A percentile compares a stretch with the other conserved stretches of the same genome.
Conservation (phyloP, 345 rosid species). For the Lepidium sativum region DNA sequence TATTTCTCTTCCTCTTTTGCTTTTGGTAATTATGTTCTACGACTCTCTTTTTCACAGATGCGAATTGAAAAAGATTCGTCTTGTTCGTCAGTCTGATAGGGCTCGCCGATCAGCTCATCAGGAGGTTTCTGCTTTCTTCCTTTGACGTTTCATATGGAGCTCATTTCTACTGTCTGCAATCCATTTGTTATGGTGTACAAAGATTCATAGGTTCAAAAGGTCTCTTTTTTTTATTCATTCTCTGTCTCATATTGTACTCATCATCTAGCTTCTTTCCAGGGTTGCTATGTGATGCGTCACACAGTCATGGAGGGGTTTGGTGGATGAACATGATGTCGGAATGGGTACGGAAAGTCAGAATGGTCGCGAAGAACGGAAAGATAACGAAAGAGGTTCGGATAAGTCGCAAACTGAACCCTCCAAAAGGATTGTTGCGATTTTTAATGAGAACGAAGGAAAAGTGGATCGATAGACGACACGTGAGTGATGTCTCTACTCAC, state of each 20-base stretch:
- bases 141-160: conserved; percentile 65
- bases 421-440: no score
- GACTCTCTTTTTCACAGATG: conserved; percentile 39
- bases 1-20: background rate
- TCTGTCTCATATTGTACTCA: background rate
- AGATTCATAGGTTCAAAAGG: conserved; percentile 99
- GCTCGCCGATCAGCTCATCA: conserved; percentile 91
- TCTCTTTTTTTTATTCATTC: conserved; percentile 11
- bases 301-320: no score
- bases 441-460: no score
- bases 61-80: conserved; percentile 88
- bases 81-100: conserved; percentile 92
- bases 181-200: conserved; percentile 94
- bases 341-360: no score
- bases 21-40: background rate
- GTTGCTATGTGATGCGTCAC: no score
- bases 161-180: conserved; percentile 71
- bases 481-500: no score
- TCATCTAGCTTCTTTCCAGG: conserved; percentile 38
- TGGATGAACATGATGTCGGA: no score
- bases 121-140: conserved; percentile 44
- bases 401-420: no score
- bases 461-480: no score
- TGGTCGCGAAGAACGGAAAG: no score
- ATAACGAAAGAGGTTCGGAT: no score